Conservation (phyloP, 495 filamentous ascomycete species). For the Lindgomyces ingoldianus region DNA sequence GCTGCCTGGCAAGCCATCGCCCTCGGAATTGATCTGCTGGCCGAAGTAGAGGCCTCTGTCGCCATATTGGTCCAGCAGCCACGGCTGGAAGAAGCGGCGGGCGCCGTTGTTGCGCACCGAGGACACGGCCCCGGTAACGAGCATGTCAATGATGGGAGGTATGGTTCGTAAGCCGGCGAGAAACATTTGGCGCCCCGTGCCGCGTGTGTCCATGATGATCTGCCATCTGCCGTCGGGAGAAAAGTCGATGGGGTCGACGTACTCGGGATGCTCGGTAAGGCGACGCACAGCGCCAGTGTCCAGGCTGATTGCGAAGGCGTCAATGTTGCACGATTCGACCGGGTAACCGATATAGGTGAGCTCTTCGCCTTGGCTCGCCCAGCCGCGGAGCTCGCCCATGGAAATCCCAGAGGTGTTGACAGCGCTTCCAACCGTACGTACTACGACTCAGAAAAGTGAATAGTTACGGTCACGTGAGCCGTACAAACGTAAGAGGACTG, state of each 20-base stretch:
- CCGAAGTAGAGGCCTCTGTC: not conserved
- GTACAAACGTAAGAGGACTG: no score
- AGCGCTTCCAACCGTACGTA: no score
- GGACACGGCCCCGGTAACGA: not conserved
- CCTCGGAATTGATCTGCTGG: slow-evolving; percentile 1
- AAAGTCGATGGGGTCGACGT: slow-evolving; percentile 39
- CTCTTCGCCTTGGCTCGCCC: slow-evolving; percentile 39
- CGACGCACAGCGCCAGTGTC: slow-evolving; percentile 37
- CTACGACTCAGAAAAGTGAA: no score
- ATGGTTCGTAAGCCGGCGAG: not conserved
- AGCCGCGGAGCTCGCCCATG: slow-evolving; percentile 43
- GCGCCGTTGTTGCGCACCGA: not conserved
- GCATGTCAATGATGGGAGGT: not conserved
- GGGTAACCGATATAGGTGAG: slow-evolving; percentile 38
- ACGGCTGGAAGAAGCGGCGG: slow-evolving; percentile 6
- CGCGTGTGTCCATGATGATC: not conserved
- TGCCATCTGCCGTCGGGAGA: slow-evolving; percentile 34
- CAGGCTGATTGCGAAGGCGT: slow-evolving; percentile 39
- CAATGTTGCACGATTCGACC: slow-evolving; percentile 39
- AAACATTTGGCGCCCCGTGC: not conserved
- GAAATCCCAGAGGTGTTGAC: slow-evolving; percentile 31
- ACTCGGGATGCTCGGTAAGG: slow-evolving; percentile 40
- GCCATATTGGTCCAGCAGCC: not conserved
- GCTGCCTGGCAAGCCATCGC: not conserved
- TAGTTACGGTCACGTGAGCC: no score